Evolutionary conservation across 768 basidiomycete species (phyloP), one percentile per base, ranked within the genome.

Genomic region (Psilocybe sp.): DNA sequence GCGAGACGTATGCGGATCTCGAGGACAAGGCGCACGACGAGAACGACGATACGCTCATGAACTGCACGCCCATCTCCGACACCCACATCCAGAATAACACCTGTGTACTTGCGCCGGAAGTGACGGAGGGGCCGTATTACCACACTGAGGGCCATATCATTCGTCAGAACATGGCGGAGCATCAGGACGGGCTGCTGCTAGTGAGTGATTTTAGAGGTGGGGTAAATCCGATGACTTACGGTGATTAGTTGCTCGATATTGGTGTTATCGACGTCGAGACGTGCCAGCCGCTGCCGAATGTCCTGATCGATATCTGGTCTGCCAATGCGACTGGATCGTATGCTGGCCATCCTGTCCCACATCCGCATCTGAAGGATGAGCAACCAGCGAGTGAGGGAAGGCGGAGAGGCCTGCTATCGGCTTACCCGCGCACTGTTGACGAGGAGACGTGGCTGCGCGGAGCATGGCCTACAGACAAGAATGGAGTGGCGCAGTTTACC

Each of bases 251-350:
- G 4, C 65, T 81, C 14, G 78, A 81, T 49, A 79, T 81, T 18
- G 79, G 79, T 9, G 79, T 81, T 0, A 79, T 81, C 18, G 79
- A 81, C 46, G 75, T 81, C 0, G 74, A 81, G 53, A 80, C 79
- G 13, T 81, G 79, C 63, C 63, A 73, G 51, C 79, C 79, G 4
- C 66, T 79, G 0, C 77, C 78, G 0, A 77, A 81, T 46, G 76
- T 78, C 32, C 68, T 81, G n/a, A 78, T 81, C 3, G 79, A 81
- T 51, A 76, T 81, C 38, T 81, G 79, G 79, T 77, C 78, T 53
- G 77, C 79, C 3, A 81, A 81, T 52, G 74, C 79, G 5, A 81
- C 79, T 1, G 79, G 79, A 0, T 67, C 67, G 46, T 81, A 81
- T 50, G 74, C 78, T n/a, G 78, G 77, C 1, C 79, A 80, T 47